Base-by-base conservation (phyloP, 148 eudicot species). In the Polygonum aviculare region DNA sequence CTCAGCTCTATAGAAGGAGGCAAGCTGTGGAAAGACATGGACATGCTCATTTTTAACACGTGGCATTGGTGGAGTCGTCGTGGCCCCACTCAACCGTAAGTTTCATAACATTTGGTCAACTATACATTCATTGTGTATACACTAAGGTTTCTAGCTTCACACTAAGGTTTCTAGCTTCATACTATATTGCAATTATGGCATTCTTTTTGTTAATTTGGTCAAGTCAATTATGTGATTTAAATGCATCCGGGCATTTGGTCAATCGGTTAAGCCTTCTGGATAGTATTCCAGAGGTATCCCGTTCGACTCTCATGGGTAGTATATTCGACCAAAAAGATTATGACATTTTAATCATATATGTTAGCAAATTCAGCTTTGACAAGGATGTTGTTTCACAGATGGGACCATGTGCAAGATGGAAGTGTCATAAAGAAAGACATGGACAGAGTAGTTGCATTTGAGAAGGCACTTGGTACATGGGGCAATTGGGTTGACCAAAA, bases 11-110 rank as follows among this genome's bases (percentile, higher is more conserved):
- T 95, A 1, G 78, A 77, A 26, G 85, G 96, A 47, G 90, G 94
- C 3, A 88, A 86, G 80, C 71, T 83, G 7, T 95, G 98, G 98
- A 82, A 62, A 16, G 87, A 84, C 57, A 80, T 89, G 77, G 97
- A 95, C 76, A 75, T 88, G 82, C 86, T 95, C 57, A 81, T 95
- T 50, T 95, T 95, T 83, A 95, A 95, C 81, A 92, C 97, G 11
- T 95, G 97, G 97, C 98, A 92, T 77, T 95, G 98, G 98, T 95
- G 98, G 98, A 84, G 83, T 57, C 97, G 98, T 3, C 85, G 96
- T 60, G 98, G 97, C 7, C 77, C 89, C 0, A 35, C 86, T 1
- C 98, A 95, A 86, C 97, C 96, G 98, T 95, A 15, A 60, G 92
- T 88, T 60, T 22, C 26, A 54, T n/a, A 54, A n/a, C 60, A n/a